Evolutionary conservation across 139 green algal species (phyloP).

Genomic region (Tetradesmus lagerheimii): DNA sequence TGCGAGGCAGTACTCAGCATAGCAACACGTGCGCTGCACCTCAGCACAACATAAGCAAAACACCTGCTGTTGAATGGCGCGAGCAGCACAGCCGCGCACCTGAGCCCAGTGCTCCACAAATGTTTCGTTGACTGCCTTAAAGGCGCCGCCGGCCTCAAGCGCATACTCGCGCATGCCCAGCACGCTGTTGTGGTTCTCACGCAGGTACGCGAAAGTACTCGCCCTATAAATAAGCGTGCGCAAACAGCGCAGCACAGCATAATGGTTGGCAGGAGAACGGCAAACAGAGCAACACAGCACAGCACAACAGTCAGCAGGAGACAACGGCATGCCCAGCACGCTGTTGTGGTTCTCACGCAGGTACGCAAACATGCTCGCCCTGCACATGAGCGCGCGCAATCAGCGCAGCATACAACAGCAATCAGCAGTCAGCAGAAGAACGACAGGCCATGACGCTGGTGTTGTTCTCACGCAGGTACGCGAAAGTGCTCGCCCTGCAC

Average conservation of each 20-base stretch:
- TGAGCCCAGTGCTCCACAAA: conserved; percentile 40
- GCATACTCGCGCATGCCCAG: conserved; percentile 76
- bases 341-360: conserved; percentile 86
- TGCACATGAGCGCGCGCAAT: not conserved
- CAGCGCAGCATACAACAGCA: too few relatives aligned
- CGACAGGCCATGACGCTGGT: conserved; percentile 86
- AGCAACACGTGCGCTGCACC: too few relatives aligned
- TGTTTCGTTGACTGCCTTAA: conserved; percentile 51
- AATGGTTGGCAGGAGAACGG: too few relatives aligned
- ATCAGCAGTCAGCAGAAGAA: too few relatives aligned
- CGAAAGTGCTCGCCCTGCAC: conserved; percentile 38
- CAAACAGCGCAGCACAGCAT: too few relatives aligned
- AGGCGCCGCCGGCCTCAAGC: conserved; percentile 29
- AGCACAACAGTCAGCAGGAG: too few relatives aligned
- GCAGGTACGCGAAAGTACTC: conserved; percentile 63
- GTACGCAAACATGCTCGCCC: conserved; percentile 57
- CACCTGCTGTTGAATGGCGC: not conserved
- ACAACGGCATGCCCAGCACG: conserved; percentile 83
- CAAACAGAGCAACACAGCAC: too few relatives aligned
- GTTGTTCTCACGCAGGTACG: conserved; percentile 82
- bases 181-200: conserved; percentile 87
- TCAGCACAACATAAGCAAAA: too few relatives aligned
- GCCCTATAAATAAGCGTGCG: not conserved
- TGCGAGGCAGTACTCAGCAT: too few relatives aligned
- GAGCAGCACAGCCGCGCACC: not conserved